Base-by-base conservation (phyloP, 768 basidiomycete species). In the Serendipita indica region DNA sequence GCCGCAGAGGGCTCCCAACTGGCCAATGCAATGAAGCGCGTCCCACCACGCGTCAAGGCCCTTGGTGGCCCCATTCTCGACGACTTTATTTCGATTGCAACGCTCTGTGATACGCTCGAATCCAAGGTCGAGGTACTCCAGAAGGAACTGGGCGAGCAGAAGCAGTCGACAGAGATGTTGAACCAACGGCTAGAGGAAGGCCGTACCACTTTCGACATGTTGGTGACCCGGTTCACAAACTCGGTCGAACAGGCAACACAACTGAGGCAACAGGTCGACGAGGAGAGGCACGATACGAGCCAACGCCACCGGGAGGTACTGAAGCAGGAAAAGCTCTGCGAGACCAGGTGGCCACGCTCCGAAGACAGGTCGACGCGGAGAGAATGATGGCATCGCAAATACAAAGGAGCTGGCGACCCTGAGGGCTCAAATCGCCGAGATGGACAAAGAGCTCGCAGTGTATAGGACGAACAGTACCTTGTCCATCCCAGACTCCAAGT, bases 241-340 rank as follows among this genome's bases (percentile, higher is more conserved):
- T 46, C 45, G 14, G 45, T 46, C 14, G 45, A 46, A 27, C 45
- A 46, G 22, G 45, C 45, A 12, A 46, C 45, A 27, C 45, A 46
- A 46, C 25, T 46, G 76, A 35, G 73, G 60, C 33, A 74, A 63
- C 34, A 80, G 84, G 43, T 82, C 80, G 10, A 75, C 61, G 13
- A 81, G 60, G 64, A 91, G 84, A 5, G 86, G 79, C 56, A 82
- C 61, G 5, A 91, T 83, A 68, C 89, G 87, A 1, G 82, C 83
- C 30, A 88, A 89, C 14, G 27, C 12, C 45, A 46, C 25, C 12
- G 14, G 45, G 58, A 61, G 22, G 13, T 20, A 12, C 45, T 46
- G 16, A 46, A 46, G 25, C 45, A 46, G 45, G 45, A 46, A 22
- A 46, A 46, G 45, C 14, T 46, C 22, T 46, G 45, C 12, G 45